Evolutionary conservation across 2,329 filamentous ascomycete species (phyloP).

Genomic region (Chaetomiaceae sp.): DNA sequence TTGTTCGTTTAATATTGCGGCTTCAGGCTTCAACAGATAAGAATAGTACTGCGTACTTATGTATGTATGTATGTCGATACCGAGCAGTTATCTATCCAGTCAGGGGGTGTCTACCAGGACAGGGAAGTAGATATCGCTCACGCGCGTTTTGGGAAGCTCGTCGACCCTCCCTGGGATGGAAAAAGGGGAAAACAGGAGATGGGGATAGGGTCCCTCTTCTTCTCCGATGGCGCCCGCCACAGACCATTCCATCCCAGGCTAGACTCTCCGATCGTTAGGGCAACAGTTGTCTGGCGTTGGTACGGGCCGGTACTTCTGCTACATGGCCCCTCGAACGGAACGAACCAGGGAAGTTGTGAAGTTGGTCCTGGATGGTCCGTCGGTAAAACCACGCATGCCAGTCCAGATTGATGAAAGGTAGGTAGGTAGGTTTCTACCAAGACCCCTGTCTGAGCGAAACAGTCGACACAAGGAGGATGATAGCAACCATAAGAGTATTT

Average conservation of each 20-base stretch:
- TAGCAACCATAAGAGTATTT: background rate
- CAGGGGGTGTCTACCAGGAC: too few species aligned
- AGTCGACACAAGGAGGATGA: too few species aligned
- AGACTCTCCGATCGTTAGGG: constrained; percentile 13
- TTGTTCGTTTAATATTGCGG: too few species aligned
- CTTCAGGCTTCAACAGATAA: too few species aligned
- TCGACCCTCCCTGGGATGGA: background rate
- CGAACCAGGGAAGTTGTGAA: background rate
- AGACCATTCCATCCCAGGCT: constrained; percentile 11
- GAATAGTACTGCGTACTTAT: too few species aligned
- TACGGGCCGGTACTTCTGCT: constrained; percentile 7
- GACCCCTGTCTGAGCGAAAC: too few species aligned
- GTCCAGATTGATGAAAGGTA: too few species aligned
- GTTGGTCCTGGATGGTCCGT: too few species aligned
- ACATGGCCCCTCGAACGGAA: background rate
- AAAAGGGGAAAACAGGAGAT: background rate
- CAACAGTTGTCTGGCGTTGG: background rate
- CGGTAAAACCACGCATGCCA: too few species aligned
- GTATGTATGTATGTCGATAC: background rate
- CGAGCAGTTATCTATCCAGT: background rate
- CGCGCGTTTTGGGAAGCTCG: constrained; percentile 8
- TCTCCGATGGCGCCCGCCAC: constrained; percentile 1
- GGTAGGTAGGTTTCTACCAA: too few species aligned
- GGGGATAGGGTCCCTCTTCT: background rate
- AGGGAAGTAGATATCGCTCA: background rate